These are phyloP conservation scores for Nicotiana sylvestris DNA, from an alignment of 257 asterid genomes.

Conservation along the genomic window DNA sequence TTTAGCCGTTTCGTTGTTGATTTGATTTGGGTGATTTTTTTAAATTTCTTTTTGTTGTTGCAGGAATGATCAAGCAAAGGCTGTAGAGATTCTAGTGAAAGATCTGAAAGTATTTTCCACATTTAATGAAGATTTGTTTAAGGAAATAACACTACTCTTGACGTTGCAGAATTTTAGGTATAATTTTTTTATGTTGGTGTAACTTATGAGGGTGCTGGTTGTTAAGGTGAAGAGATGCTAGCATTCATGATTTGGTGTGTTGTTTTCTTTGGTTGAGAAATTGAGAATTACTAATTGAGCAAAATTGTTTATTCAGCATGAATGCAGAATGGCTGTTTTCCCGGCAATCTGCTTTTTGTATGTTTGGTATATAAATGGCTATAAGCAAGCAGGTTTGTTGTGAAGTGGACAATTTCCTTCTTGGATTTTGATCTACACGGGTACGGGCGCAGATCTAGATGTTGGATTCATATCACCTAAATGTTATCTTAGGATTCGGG, in stretches of 20 bases:
- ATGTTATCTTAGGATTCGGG: neutral
- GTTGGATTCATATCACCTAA: neutral
- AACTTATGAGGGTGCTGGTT: neutral
- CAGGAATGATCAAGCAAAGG: conserved; percentile 50
- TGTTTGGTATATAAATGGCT: neutral
- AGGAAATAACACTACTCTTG: conserved; percentile 46
- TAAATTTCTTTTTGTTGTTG: conserved; percentile 12
- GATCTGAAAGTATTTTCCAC: conserved; percentile 48
- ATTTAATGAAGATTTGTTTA: conserved; percentile 38
- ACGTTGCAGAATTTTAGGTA: conserved; percentile 51
- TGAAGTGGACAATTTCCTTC: neutral
- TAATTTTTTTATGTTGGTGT: neutral
- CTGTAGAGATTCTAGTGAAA: conserved; percentile 50
- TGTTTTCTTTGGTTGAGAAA: neutral
- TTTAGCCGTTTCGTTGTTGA: neutral
- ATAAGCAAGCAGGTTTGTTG: neutral
- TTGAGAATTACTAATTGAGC: neutral
- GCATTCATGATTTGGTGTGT: neutral
- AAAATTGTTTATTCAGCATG: neutral
- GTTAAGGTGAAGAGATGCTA: neutral
- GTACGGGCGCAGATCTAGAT: neutral
- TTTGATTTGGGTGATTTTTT: neutral
- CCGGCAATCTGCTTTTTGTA: neutral
- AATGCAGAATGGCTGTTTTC: neutral
- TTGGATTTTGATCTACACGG: too few species aligned